Percentiles rank a stretch among this genome's conserved stretches.
phyloP scores from a whole-genome alignment of 768 basidiomycete species.

The Suillus subalutaceus region DNA sequence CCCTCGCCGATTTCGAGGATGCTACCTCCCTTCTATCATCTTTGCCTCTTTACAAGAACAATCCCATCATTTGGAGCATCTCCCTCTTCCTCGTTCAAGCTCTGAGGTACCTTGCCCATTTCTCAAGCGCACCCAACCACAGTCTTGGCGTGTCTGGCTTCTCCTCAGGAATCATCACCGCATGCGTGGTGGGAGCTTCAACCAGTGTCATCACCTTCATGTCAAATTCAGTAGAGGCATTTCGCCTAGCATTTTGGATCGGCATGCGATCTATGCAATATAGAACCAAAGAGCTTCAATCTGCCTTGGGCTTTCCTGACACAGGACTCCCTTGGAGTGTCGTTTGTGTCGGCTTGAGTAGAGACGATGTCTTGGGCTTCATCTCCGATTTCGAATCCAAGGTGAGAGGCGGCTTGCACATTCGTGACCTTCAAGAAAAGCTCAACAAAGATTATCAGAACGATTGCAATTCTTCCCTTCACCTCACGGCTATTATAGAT shows the following conservation, averaged over 20 bases:
- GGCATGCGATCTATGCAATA: conserved; percentile 44
- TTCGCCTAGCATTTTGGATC: conserved; percentile 56
- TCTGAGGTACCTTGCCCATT: conserved; percentile 53
- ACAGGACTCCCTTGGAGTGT: conserved; percentile 46
- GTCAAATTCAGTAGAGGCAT: conserved; percentile 46
- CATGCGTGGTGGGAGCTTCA: conserved; percentile 54
- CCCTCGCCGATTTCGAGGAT: conserved; percentile 46
- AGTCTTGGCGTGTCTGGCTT: conserved; percentile 49
- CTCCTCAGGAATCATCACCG: conserved; percentile 60
- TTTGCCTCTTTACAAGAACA: conserved; percentile 38
- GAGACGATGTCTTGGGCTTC: conserved; percentile 25
- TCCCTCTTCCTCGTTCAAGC: conserved; percentile 54
- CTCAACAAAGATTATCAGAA: not conserved
- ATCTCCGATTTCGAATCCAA: conserved; percentile 28
- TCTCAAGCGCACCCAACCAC: conserved; percentile 30
- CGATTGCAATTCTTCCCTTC: conserved; percentile 30
- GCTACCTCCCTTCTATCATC: conserved; percentile 43
- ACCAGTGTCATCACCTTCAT: conserved; percentile 43
- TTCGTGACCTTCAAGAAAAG: not conserved
- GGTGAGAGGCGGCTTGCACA: conserved; percentile 13
- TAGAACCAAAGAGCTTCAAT: conserved; percentile 27
- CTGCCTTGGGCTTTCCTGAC: conserved; percentile 10
- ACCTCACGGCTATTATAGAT: conserved; percentile 54
- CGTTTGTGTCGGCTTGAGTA: conserved; percentile 40
- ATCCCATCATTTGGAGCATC: conserved; percentile 52